A percentile compares a stretch with the other conserved stretches of the same genome.
Evolutionary conservation across 805 yeast genomes (phyloP).

Genomic region (Wickerhamomyces silvicola): DNA sequence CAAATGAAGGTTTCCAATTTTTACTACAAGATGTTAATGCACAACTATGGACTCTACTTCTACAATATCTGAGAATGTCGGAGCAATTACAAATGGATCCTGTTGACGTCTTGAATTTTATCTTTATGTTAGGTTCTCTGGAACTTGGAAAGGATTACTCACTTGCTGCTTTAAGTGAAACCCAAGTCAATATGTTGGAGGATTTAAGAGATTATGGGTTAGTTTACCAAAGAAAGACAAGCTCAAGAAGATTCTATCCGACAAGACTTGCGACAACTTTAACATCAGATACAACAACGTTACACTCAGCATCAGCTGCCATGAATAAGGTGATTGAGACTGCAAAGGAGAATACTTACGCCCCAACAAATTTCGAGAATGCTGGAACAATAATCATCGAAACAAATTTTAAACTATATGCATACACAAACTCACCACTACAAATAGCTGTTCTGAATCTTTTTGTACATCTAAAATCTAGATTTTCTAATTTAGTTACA

Average conservation of each 20-base stretch:
- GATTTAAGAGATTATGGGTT: conserved; percentile 90
- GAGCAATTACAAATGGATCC: conserved; percentile 88
- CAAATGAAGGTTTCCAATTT: conserved; percentile 92
- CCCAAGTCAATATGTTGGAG: conserved; percentile 80
- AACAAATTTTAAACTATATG: conserved; percentile 88
- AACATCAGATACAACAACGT: conserved; percentile 73
- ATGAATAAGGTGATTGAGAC: conserved; percentile 58
- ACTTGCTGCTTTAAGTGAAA: conserved; percentile 59
- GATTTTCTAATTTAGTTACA: conserved; percentile 88
- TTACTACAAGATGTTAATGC: conserved; percentile 86
- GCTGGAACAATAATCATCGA: conserved; percentile 80
- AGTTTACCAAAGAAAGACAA: conserved; percentile 60
- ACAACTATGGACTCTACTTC: conserved; percentile 86
- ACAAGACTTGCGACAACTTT: conserved; percentile 85
- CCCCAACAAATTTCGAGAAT: conserved; percentile 19
- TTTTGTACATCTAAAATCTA: conserved; percentile 76
- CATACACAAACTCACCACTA: conserved; percentile 88
- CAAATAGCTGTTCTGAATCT: conserved; percentile 89
- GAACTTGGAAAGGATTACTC: conserved; percentile 88
- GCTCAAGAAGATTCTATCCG: conserved; percentile 70
- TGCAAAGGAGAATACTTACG: conserved; percentile 17
- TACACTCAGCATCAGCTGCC: conserved; percentile 68
- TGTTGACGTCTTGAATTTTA: conserved; percentile 89
- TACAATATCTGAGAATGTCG: conserved; percentile 83
- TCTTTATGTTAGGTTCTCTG: conserved; percentile 87